Base-by-base conservation (phyloP, 352 stramenopile genomes). In the Phytophthora citrophthora region DNA sequence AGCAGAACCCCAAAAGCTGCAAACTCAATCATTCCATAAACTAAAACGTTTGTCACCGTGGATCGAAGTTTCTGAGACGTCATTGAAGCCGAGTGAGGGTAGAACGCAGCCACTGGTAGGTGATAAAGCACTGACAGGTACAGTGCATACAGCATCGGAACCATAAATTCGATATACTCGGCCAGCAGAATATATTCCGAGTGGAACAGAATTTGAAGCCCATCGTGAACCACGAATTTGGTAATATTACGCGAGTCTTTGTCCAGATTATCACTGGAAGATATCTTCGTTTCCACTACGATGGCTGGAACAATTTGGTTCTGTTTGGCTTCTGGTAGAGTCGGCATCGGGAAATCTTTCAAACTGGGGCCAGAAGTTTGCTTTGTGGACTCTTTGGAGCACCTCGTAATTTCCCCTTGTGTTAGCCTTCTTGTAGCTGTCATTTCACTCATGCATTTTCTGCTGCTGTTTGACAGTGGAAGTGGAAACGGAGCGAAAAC, bases 81-180 rank as follows among this genome's bases (percentile, higher is more conserved):
- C 32, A 73, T 57, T 2, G 49, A 59, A 4, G 36, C 45, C 7
- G 61, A 57, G 2, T 65, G 49, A 6, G 65, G 46, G 29, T 75
- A 75, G 62, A 67, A 72, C 2, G 55, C 41, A 24, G 61, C 44
- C 16, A 67, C 68, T 8, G 63, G 63, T 10, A 74, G 46, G 7
- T 65, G 44, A 11, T 46, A 57, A 9, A 80, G 39, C 12, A 61
- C 60, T 13, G 39, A 32, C 1, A 74, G 20, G 32, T 71, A 77
- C 7, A 62, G 10, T 8, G 57, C 36, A 45, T 75, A 75, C 1
- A 72, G 3, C 10, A 70, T 44, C 32, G 64, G 63, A 4, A 75
- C 54, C 1, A 61, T 57, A 41, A 67, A 75, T 46, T 74, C 58
- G 52, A 79, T 60, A 34, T 76, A 74, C 54, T 73, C 67, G 7